phyloP scores from a whole-genome alignment of 768 basidiomycete species.

The Termitomyces eurrhizus region DNA sequence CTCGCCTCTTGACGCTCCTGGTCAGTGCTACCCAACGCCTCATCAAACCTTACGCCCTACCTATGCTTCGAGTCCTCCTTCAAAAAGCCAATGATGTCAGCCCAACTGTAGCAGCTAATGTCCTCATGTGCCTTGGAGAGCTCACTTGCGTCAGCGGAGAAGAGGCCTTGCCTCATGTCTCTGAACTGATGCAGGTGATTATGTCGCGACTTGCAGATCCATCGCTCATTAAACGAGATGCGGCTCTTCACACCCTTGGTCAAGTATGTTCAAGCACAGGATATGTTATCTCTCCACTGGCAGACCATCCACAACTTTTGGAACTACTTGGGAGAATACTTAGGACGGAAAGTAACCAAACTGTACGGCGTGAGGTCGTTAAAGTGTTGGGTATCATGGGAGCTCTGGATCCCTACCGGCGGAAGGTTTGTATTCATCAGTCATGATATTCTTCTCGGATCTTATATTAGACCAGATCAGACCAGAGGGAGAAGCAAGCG shows the following conservation, averaged over 20 bases:
- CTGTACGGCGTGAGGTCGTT: conserved; percentile 83
- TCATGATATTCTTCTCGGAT: not conserved
- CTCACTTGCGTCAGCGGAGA: conserved; percentile 91
- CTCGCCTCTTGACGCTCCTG: conserved; percentile 82
- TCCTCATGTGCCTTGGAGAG: conserved; percentile 93
- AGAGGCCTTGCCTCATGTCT: conserved; percentile 78
- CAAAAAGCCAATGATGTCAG: conserved; percentile 85
- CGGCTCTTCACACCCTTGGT: conserved; percentile 90
- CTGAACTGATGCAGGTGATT: conserved; percentile 87
- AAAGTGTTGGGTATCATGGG: conserved; percentile 95
- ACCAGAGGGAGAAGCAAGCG: conserved; percentile 62
- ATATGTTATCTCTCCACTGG: conserved; percentile 86
- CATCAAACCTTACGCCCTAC: conserved; percentile 93
- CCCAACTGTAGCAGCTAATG: conserved; percentile 85
- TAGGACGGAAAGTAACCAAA: conserved; percentile 68
- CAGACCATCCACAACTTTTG: conserved; percentile 90
- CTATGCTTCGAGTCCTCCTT: conserved; percentile 90
- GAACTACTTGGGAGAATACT: conserved; percentile 81
- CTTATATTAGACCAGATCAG: conserved; percentile 38
- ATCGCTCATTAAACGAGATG: conserved; percentile 84
- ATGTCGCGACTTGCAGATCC: conserved; percentile 89
- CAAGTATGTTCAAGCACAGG: conserved; percentile 96
- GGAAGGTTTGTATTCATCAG: conserved; percentile 56
- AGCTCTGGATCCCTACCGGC: conserved; percentile 91
- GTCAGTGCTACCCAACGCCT: conserved; percentile 90